phyloP scores from a whole-genome alignment of 192 early-diverging fungal species.

The Backusella luteola region DNA sequence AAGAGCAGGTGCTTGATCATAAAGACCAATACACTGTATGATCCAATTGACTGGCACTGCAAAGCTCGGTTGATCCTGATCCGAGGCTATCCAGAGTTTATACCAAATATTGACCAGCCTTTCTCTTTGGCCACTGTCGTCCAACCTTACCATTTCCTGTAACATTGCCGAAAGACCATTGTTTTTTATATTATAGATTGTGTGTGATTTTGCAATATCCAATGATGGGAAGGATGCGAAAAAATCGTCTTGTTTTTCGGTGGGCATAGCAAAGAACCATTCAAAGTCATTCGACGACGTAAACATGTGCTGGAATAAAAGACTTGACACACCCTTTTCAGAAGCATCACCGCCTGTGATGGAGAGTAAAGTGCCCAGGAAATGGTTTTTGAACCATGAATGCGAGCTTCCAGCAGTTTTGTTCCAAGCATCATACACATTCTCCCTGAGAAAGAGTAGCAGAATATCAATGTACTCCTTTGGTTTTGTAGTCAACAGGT shows the following conservation, averaged over 20 bases:
- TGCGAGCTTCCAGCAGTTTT: neutral
- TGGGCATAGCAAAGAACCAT: constrained; percentile 13
- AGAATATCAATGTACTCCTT: constrained; percentile 18
- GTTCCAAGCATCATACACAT: neutral
- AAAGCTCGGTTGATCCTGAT: neutral
- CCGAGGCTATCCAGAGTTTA: neutral
- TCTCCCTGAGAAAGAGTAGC: neutral
- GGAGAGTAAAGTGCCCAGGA: constrained; percentile 12
- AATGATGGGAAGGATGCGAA: neutral
- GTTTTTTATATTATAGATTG: neutral
- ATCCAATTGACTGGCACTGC: constrained; percentile 15
- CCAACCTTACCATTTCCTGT: constrained; percentile 19
- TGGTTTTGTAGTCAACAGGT: constrained; percentile 5
- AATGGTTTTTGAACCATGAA: constrained; percentile 27
- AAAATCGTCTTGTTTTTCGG: neutral
- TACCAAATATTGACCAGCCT: constrained; percentile 6
- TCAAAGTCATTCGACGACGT: neutral
- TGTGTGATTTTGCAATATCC: neutral
- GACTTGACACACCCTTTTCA: neutral
- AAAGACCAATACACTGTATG: constrained; percentile 22
- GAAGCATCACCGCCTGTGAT: neutral
- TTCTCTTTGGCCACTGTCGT: neutral
- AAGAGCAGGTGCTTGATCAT: constrained; percentile 22
- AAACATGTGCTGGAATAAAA: neutral
- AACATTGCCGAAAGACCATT: constrained; percentile 17